phyloP scores from a whole-genome alignment of 1,284 basidiomycete genomes.

The Sphagnurus paluster region DNA sequence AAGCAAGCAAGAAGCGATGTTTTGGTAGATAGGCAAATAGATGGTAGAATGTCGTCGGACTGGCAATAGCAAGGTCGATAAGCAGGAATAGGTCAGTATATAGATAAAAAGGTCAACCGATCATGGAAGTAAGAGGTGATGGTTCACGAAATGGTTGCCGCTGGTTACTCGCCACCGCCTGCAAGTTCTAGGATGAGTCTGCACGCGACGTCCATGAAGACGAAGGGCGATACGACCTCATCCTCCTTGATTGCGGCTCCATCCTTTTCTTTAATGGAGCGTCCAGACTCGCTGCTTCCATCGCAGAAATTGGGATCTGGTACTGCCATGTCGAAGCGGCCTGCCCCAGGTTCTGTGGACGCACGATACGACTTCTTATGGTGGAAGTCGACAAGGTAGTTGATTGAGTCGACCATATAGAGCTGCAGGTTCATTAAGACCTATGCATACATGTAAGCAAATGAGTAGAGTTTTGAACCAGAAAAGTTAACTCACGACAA shows the following conservation, averaged over 20 bases:
- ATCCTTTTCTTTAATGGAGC: conserved; percentile 50
- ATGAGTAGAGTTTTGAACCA: neutral
- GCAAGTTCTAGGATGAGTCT: conserved; percentile 78
- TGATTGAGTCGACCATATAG: conserved; percentile 93
- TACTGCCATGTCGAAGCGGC: conserved; percentile 66
- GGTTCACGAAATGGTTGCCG: no score
- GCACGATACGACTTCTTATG: conserved; percentile 91
- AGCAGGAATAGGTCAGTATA: neutral
- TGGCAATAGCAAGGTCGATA: neutral
- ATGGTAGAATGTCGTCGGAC: no score
- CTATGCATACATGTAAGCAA: conserved; percentile 37
- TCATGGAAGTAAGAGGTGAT: no score
- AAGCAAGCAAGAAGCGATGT: conserved; percentile 2
- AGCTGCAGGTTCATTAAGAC: conserved; percentile 96
- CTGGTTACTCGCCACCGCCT: conserved; percentile 48
- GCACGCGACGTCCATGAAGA: conserved; percentile 97
- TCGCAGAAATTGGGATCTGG: conserved; percentile 50
- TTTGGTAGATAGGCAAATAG: conserved; percentile 2
- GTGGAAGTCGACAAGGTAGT: conserved; percentile 98
- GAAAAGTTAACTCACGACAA: conserved; percentile 66
- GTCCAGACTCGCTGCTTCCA: conserved; percentile 46
- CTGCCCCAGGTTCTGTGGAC: conserved; percentile 59
- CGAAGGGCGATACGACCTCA: conserved; percentile 89
- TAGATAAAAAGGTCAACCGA: neutral
- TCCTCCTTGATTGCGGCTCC: conserved; percentile 50